phyloP scores from a whole-genome alignment of 164 flowering plant species.

The Vitis labrusca region DNA sequence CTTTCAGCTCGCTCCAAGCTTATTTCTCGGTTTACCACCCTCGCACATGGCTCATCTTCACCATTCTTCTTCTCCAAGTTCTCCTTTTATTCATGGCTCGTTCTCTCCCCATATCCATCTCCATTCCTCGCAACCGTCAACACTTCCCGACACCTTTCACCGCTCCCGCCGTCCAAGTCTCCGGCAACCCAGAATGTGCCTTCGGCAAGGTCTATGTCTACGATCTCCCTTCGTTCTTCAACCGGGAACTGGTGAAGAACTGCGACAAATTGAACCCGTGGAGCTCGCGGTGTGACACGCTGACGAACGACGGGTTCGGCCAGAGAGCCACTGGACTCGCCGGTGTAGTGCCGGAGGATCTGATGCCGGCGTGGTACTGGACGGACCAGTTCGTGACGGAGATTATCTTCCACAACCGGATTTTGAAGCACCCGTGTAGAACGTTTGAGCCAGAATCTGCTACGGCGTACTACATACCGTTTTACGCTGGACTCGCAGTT shows the following conservation, averaged over 20 bases:
- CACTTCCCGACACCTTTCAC: slow-evolving; percentile 12
- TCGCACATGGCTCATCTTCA: slow-evolving; percentile 39
- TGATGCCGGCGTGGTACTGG: slow-evolving; percentile 56
- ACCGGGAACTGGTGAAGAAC: slow-evolving; percentile 44
- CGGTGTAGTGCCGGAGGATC: slow-evolving; percentile 45
- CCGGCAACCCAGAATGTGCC: slow-evolving; percentile 16
- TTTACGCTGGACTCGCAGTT: slow-evolving; percentile 83
- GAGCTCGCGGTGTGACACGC: slow-evolving; percentile 64
- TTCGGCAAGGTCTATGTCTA: slow-evolving; percentile 69
- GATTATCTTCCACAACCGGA: slow-evolving; percentile 72
- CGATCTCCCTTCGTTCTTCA: slow-evolving; percentile 65
- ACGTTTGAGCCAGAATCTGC: slow-evolving; percentile 65
- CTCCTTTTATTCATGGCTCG: slow-evolving; percentile 28
- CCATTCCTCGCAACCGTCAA: slow-evolving; percentile 12
- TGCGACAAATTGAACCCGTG: slow-evolving; percentile 69
- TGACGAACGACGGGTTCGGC: slow-evolving; percentile 78
- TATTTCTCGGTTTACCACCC: slow-evolving; percentile 19
- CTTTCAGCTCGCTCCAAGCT: slow-evolving; percentile 17
- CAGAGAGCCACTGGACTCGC: slow-evolving; percentile 33
- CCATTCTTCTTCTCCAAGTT: slow-evolving; percentile 40
- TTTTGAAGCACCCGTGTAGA: slow-evolving; percentile 65
- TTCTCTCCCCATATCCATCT: slow-evolving; percentile 23
- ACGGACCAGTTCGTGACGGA: slow-evolving; percentile 86
- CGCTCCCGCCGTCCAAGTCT: neutral
- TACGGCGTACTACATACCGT: slow-evolving; percentile 81